These are phyloP conservation scores for Rhodotorula glutinis DNA, from an alignment of 1,284 basidiomycete genomes.

Conservation along the genomic window DNA sequence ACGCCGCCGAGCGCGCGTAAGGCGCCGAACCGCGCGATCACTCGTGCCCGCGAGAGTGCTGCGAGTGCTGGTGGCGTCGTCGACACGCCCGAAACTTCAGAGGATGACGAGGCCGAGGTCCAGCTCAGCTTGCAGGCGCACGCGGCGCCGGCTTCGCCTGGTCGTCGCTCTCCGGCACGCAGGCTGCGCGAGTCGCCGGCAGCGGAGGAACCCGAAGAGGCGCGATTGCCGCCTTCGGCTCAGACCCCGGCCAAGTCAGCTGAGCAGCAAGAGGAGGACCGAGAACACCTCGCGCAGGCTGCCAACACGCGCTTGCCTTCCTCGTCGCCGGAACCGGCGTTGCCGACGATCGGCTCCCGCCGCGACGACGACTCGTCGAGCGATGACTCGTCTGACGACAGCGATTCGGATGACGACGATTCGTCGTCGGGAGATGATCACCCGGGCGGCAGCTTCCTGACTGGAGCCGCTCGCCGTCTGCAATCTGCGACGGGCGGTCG, in stretches of 20 bases:
- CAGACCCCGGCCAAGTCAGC: conserved; percentile 1
- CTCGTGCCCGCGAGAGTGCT: not conserved
- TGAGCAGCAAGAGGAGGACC: not conserved
- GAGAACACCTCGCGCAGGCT: conserved; percentile 3
- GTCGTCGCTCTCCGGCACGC: not conserved
- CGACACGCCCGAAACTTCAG: conserved; percentile 2
- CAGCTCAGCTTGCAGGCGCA: conserved; percentile 1
- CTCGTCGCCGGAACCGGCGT: conserved; percentile 23
- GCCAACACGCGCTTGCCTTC: conserved; percentile 14
- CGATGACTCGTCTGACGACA: conserved; percentile 15
- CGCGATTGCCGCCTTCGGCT: conserved; percentile 9
- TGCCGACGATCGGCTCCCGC: conserved; percentile 23
- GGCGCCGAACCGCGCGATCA: not conserved
- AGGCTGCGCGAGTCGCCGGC: not conserved
- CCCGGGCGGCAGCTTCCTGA: not conserved
- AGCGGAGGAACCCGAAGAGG: not conserved
- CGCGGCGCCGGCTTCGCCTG: conserved; percentile 1
- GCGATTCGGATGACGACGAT: conserved; percentile 8
- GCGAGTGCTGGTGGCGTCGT: not conserved
- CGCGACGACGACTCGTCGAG: conserved; percentile 5
- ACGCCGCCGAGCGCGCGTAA: not conserved
- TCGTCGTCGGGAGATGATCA: conserved; percentile 8
- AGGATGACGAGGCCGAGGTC: conserved; percentile 1
- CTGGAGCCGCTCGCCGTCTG: not conserved
- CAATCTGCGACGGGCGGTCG: conserved; percentile 3